Evolutionary conservation across 1,284 basidiomycete species (phyloP), one percentile per base, ranked within the genome.

Genomic region (Ustilago cynodontis): DNA sequence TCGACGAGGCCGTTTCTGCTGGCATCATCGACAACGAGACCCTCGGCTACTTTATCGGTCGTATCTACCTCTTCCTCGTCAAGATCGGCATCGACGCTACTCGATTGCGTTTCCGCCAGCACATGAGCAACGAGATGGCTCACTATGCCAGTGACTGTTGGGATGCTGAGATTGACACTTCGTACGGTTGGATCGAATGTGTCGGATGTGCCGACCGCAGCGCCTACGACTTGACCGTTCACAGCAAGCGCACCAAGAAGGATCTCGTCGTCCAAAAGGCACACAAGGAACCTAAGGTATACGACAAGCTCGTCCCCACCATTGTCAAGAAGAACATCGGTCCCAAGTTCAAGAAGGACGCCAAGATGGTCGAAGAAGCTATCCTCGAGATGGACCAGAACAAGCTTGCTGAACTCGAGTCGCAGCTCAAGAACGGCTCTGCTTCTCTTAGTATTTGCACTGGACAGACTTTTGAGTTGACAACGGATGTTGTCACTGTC

Each of bases 61-160:
- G 97, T 63, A 96, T 97, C 82, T 91, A 93, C 87, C 90, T 92
- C 70, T 99, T 96, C 90, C 89, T 98, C 53, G 85, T 92, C 82
- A 94, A 93, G 88, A 95, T 99, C 81, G 96, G 97, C 75, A 93
- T 99, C 87, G 90, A 97, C 88, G 91, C 92, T n/a, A 77, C 85
- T 45, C 90, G 94, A 11, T 88, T 98, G 73, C 91, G 96, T 66
- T 98, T 98, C 91, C 90, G 95, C 39, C 96, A 98, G 86, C 95
- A 98, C 87, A 98, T 98, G 95, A 90, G 88, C 69, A 94, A 94
- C 88, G 96, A 98, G 88, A 98, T 98, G 97, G 96, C 96, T 0
- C 96, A 99, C 87, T 99, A 99, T 86, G 96, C 96, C 65, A 91
- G 94, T 33, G 96, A 99, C 88, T 99, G 96, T 88, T 99, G 96